These are phyloP conservation scores for Xerocomus spinulosus DNA, from an alignment of 768 basidiomycete genomes.

Conservation along the genomic window DNA sequence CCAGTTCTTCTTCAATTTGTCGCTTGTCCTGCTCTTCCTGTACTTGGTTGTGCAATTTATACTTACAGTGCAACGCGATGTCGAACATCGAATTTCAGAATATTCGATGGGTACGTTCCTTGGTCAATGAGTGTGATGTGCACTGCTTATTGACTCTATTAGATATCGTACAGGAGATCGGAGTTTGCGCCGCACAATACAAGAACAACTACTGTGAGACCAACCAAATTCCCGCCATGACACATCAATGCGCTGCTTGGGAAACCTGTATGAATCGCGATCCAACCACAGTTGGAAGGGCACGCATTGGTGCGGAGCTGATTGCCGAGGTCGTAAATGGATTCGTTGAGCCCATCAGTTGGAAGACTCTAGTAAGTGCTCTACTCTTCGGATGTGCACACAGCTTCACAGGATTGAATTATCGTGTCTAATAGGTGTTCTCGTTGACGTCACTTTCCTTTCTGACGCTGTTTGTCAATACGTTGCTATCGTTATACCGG, in stretches of 20 bases:
- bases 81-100: slow-evolving; percentile 80
- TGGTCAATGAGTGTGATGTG: slow-evolving; percentile 8
- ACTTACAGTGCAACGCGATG: slow-evolving; percentile 84
- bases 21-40: slow-evolving; percentile 75
- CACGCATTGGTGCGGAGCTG: slow-evolving; percentile 88
- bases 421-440: slow-evolving; percentile 48
- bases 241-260: slow-evolving; percentile 82
- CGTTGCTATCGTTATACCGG: slow-evolving; percentile 74
- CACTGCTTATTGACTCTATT: slow-evolving; percentile 18
- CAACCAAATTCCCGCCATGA: slow-evolving; percentile 82
- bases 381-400: slow-evolving; percentile 10
- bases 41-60: slow-evolving; percentile 86
- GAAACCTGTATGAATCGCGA: slow-evolving; percentile 94
- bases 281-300: slow-evolving; percentile 83
- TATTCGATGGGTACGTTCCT: slow-evolving; percentile 71
- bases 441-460: slow-evolving; percentile 72
- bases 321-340: slow-evolving; percentile 95
- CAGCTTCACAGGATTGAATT: slow-evolving; percentile 18
- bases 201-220: slow-evolving; percentile 76
- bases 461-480: slow-evolving; percentile 75
- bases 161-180: slow-evolving; percentile 93
- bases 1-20: slow-evolving; percentile 91
- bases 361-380: slow-evolving; percentile 84
- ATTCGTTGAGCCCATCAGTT: slow-evolving; percentile 95
- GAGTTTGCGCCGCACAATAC: slow-evolving; percentile 76